Evolutionary conservation across 148 eudicot species (phyloP).

Genomic region (Pharnaceum exiguum): DNA sequence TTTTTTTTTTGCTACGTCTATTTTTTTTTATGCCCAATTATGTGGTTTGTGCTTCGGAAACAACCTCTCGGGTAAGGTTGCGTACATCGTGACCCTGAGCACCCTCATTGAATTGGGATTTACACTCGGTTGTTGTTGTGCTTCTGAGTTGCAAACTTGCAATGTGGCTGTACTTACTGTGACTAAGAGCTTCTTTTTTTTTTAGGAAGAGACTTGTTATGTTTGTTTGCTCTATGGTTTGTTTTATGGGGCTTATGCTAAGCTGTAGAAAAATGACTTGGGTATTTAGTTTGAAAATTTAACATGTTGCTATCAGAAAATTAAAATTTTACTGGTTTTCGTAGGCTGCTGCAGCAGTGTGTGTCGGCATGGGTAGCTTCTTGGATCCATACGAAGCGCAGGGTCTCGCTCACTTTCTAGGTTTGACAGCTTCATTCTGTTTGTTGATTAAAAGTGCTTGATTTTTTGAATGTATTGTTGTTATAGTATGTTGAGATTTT

Average conservation of each 20-base stretch:
- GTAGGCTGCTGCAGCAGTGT: slow-evolving; percentile 95
- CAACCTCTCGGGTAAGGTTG: no score
- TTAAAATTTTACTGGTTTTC: neutral
- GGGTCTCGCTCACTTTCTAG: slow-evolving; percentile 97
- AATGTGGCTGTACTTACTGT: no score
- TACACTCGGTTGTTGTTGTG: no score
- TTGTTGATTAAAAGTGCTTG: neutral
- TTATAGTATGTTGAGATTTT: neutral
- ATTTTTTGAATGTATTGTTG: neutral
- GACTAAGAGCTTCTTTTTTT: no score
- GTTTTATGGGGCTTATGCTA: no score
- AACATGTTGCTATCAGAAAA: neutral
- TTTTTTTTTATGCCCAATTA: no score
- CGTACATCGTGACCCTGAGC: no score
- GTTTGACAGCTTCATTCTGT: slow-evolving; percentile 24
- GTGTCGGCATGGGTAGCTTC: slow-evolving; percentile 93
- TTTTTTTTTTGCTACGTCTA: no score
- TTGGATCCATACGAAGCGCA: slow-evolving; percentile 93
- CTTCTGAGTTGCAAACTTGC: no score
- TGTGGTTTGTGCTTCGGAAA: no score
- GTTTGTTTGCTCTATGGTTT: neutral
- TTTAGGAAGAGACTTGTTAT: no score
- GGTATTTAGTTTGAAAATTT: neutral
- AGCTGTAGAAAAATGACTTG: neutral
- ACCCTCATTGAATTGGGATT: no score